Conservation (phyloP, 1,139 yeast species). For the Hanseniaspora sp. region DNA sequence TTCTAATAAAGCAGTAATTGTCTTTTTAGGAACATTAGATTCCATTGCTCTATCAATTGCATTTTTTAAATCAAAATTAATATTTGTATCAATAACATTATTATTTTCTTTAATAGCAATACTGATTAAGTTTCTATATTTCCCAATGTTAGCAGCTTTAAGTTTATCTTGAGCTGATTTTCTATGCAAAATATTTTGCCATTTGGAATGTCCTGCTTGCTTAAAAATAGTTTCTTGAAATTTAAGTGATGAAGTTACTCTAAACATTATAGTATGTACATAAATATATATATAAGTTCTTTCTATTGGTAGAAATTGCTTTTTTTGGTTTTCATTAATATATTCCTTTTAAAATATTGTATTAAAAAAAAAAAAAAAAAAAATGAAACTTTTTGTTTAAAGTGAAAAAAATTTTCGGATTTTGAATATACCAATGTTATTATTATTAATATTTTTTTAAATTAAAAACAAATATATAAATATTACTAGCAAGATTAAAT, state of each 20-base stretch:
- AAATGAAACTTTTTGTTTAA: too few species aligned
- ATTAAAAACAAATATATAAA: too few species aligned
- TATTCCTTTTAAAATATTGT: too few species aligned
- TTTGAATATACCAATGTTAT: too few species aligned
- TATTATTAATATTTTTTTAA: too few species aligned
- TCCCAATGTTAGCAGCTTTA: constrained; percentile 46
- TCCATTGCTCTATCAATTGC: constrained; percentile 70
- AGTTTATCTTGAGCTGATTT: constrained; percentile 71
- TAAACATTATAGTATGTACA: neutral
- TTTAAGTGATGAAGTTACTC: neutral
- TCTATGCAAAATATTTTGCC: constrained; percentile 91
- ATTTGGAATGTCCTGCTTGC: constrained; percentile 61
- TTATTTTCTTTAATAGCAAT: constrained; percentile 48
- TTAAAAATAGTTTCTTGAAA: neutral
- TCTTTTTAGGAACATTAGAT: constrained; percentile 69
- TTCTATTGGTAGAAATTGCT: too few species aligned
- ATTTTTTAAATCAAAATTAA: constrained; percentile 60
- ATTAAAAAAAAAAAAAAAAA: too few species aligned
- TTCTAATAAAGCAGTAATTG: constrained; percentile 74
- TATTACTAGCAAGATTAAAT: too few species aligned
- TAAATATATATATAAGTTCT: too few species aligned
- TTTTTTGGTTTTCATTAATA: too few species aligned
- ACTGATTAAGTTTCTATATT: constrained; percentile 51
- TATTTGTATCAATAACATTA: constrained; percentile 53
- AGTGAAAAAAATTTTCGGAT: too few species aligned